Evolutionary conservation across 2,329 filamentous ascomycete genomes (phyloP).

Genomic region (Mycosphaerelloides madeirae): DNA sequence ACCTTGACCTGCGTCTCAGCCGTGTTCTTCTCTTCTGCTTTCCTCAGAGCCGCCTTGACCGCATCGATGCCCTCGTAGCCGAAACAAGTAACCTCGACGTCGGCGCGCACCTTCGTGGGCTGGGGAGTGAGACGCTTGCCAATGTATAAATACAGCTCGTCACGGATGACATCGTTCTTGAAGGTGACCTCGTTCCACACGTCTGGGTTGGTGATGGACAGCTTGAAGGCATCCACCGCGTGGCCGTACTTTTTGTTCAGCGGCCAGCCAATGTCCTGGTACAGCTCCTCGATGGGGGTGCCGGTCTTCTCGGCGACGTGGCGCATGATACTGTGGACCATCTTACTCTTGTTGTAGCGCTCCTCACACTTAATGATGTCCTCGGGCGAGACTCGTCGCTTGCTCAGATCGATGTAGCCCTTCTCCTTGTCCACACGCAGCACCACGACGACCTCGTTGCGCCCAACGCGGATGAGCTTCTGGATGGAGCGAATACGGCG

Average conservation of each 20-base stretch:
- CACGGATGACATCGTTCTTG: constrained; percentile 75
- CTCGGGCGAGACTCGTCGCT: constrained; percentile 94
- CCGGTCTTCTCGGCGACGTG: constrained; percentile 97
- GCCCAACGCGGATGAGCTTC: constrained; percentile 95
- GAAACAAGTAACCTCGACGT: constrained; percentile 84
- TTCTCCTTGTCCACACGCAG: constrained; percentile 99
- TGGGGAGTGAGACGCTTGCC: constrained; percentile 94
- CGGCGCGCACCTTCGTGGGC: constrained; percentile 97
- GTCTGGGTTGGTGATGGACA: constrained; percentile 95
- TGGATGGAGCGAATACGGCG: constrained; percentile 98
- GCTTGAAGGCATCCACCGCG: constrained; percentile 96
- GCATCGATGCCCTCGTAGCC: constrained; percentile 98
- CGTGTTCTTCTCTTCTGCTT: constrained; percentile 89
- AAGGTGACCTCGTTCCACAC: constrained; percentile 94
- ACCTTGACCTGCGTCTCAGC: constrained; percentile 94
- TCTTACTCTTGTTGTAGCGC: constrained; percentile 99
- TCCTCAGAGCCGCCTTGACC: constrained; percentile 86
- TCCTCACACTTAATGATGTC: constrained; percentile 99
- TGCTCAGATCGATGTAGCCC: constrained; percentile 97
- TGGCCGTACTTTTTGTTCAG: constrained; percentile 97
- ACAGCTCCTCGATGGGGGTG: constrained; percentile 88
- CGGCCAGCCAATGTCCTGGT: constrained; percentile 93
- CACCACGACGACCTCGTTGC: constrained; percentile 97
- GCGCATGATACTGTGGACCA: constrained; percentile 97
- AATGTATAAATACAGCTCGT: constrained; percentile 92